A percentile compares a stretch with the other conserved stretches of the same genome.
Conservation (phyloP, 495 filamentous ascomycete species). For the Talaromyces proteolyticus region DNA sequence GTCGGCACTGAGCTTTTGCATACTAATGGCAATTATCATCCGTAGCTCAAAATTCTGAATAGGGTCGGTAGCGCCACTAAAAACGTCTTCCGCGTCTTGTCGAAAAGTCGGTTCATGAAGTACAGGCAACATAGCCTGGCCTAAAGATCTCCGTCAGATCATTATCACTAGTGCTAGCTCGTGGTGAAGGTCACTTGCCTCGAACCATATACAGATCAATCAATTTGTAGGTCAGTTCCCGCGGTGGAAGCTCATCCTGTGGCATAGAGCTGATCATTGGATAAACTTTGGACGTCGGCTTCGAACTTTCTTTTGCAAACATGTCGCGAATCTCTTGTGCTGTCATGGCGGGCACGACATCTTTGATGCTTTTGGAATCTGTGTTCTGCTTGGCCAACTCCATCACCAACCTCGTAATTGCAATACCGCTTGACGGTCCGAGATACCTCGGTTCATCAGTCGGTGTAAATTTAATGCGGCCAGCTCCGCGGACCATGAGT, state of each 20-base stretch:
- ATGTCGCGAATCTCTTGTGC: conserved; percentile 52
- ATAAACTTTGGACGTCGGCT: conserved; percentile 64
- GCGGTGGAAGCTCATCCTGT: conserved; percentile 61
- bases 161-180: not conserved
- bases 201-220: conserved; percentile 76
- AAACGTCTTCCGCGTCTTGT: conserved; percentile 73
- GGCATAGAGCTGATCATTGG: conserved; percentile 73
- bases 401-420: conserved; percentile 89
- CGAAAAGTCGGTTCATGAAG: conserved; percentile 77
- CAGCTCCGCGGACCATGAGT: conserved; percentile 74
- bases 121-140: conserved; percentile 77
- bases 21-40: conserved; percentile 86
- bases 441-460: conserved; percentile 83
- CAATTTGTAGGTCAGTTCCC: conserved; percentile 61
- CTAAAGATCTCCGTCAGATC: conserved; percentile 33
- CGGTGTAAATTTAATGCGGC: conserved; percentile 72
- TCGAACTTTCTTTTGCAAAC: conserved; percentile 49
- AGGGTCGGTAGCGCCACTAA: conserved; percentile 65
- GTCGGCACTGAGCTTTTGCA: conserved; percentile 76
- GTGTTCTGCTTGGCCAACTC: conserved; percentile 88
- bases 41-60: conserved; percentile 81
- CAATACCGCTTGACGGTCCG: conserved; percentile 88
- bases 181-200: conserved; percentile 43
- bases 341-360: conserved; percentile 70
- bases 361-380: conserved; percentile 76